These are phyloP conservation scores for Urtica urens DNA, from an alignment of 306 rosid species.

Conservation along the genomic window DNA sequence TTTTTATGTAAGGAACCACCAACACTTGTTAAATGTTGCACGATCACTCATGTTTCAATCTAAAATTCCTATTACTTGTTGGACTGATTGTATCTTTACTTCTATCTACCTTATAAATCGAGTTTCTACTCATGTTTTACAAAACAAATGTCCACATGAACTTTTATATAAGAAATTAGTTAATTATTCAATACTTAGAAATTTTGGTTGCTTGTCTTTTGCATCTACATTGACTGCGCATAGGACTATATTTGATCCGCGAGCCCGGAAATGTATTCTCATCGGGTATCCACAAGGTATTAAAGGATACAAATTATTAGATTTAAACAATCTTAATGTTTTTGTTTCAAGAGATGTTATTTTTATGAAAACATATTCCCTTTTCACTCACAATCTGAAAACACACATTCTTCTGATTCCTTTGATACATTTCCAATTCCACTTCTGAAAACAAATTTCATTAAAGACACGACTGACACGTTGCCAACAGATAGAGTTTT, in stretches of 20 bases:
- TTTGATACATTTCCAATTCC: background rate
- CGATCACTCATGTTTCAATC: background rate
- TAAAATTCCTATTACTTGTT: background rate
- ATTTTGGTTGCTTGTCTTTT: constrained; percentile 2
- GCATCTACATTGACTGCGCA: too few relatives aligned
- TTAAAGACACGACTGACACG: too few relatives aligned
- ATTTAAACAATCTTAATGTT: background rate
- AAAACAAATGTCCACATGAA: background rate
- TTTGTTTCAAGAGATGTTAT: background rate
- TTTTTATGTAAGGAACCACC: constrained; percentile 1
- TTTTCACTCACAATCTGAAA: too few relatives aligned
- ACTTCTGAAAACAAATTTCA: background rate
- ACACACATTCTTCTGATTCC: background rate
- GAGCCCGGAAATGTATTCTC: background rate
- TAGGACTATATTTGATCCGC: background rate
- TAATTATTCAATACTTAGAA: background rate
- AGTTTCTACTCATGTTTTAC: background rate
- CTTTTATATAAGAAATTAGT: too few relatives aligned
- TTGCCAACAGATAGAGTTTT: too few relatives aligned
- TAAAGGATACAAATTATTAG: background rate
- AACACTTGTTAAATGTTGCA: constrained; percentile 4
- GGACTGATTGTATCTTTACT: background rate
- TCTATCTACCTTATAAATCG: background rate
- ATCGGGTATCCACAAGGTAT: background rate
- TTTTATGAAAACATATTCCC: background rate